Conservation (phyloP, 495 filamentous ascomycete genomes). For the Astrothelium subdiscretum region DNA sequence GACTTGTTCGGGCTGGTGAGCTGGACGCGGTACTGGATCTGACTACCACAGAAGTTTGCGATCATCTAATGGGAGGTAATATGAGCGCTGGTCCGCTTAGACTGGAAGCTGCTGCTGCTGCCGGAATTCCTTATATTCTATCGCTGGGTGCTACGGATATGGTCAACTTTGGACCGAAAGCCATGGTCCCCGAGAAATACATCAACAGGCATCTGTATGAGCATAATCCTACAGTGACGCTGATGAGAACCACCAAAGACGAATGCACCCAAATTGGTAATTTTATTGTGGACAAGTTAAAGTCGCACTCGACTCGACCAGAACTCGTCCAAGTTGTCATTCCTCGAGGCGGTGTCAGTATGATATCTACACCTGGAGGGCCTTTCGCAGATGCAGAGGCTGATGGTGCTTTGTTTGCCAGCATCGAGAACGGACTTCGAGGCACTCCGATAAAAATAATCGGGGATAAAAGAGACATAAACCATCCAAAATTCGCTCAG, state of each 20-base stretch:
- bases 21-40: conserved; percentile 55
- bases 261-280: conserved; percentile 43
- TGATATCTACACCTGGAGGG: conserved; percentile 29
- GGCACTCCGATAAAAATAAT: conserved; percentile 29
- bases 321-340: conserved; percentile 42
- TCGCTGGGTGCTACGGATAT: conserved; percentile 57
- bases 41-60: conserved; percentile 57
- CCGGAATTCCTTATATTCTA: conserved; percentile 49
- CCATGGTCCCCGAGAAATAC: conserved; percentile 42
- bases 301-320: conserved; percentile 22
- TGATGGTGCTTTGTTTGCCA: conserved; percentile 30
- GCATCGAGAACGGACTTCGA: conserved; percentile 20
- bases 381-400: conserved; percentile 35
- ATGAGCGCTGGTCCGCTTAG: conserved; percentile 44
- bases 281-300: conserved; percentile 43
- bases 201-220: conserved; percentile 38
- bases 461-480: conserved; percentile 31
- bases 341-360: conserved; percentile 42
- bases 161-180: conserved; percentile 50
- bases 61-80: conserved; percentile 49
- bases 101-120: conserved; percentile 40
- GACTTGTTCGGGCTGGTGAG: conserved; percentile 39
- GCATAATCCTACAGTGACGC: conserved; percentile 54
- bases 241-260: conserved; percentile 46
- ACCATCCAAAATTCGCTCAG: conserved; percentile 35